These are phyloP conservation scores for Ophiostoma ulmi DNA, from an alignment of 2,329 filamentous ascomycete genomes.

Conservation along the genomic window DNA sequence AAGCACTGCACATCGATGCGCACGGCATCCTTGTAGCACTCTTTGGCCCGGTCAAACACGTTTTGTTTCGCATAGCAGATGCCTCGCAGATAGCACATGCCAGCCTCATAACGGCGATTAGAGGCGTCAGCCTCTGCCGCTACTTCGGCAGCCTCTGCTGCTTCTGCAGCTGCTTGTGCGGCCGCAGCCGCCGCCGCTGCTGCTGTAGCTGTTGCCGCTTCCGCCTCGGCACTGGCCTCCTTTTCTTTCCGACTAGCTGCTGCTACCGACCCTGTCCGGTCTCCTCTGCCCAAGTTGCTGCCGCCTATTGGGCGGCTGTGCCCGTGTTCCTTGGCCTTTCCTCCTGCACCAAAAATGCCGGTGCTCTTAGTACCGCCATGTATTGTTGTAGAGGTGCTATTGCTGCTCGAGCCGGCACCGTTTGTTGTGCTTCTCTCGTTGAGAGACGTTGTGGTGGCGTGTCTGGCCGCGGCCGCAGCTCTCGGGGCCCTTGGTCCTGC, in stretches of 20 bases:
- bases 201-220: constrained; percentile 16
- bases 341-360: constrained; percentile 22
- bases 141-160: constrained; percentile 19
- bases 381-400: not conserved
- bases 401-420: not conserved
- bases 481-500: constrained; percentile 33
- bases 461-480: constrained; percentile 15
- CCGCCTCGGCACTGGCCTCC: constrained; percentile 19
- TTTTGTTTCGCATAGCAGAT: constrained; percentile 96
- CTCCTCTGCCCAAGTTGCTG: constrained; percentile 18
- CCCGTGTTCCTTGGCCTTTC: constrained; percentile 19
- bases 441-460: not conserved
- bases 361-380: constrained; percentile 17
- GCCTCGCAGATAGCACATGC: constrained; percentile 93
- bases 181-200: constrained; percentile 17
- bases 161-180: constrained; percentile 18
- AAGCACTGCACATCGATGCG: constrained; percentile 97
- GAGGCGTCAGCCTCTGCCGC: constrained; percentile 27
- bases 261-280: constrained; percentile 31
- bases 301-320: constrained; percentile 15
- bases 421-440: not conserved
- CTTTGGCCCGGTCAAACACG: constrained; percentile 91
- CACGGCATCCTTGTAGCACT: constrained; percentile 97
- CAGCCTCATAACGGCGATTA: constrained; percentile 83
- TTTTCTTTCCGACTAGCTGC: constrained; percentile 33